Percentiles rank a stretch among this genome's conserved stretches.
Conservation (phyloP, 176 grass and related monocot genomes). For the Oryza meyeriana region DNA sequence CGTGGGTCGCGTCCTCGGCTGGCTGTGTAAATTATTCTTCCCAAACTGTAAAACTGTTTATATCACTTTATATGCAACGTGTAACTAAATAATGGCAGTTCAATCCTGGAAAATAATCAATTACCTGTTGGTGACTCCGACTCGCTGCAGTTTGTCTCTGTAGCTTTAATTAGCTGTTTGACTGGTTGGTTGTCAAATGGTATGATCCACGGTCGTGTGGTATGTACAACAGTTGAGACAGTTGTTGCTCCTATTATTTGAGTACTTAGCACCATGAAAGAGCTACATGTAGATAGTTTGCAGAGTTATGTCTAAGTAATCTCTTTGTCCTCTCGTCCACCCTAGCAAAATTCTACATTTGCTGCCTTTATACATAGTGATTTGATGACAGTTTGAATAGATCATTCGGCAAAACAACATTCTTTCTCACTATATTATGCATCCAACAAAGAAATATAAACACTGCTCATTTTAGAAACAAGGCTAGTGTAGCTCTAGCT, state of each 20-base stretch:
- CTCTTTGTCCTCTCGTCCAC: background rate
- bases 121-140: no score
- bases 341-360: background rate
- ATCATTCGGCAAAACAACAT: background rate
- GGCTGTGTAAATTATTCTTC: background rate
- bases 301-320: no score
- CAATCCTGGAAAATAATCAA: background rate
- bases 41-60: background rate
- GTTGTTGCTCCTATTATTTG: background rate
- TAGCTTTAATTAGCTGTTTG: background rate
- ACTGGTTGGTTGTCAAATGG: background rate
- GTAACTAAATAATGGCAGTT: background rate
- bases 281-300: no score
- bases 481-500: background rate
- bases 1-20: slow-evolving; percentile 5
- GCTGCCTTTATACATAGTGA: background rate
- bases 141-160: background rate
- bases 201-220: background rate
- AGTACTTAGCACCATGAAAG: background rate
- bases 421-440: background rate
- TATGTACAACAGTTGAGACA: no score
- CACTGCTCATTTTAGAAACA: background rate
- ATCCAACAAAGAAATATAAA: slow-evolving; percentile 4
- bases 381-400: background rate
- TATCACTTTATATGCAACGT: background rate